Percentiles rank a stretch among this genome's conserved stretches.
phyloP scores from a whole-genome alignment of 495 filamentous ascomycete genomes.

The Pyronema omphalodes region DNA sequence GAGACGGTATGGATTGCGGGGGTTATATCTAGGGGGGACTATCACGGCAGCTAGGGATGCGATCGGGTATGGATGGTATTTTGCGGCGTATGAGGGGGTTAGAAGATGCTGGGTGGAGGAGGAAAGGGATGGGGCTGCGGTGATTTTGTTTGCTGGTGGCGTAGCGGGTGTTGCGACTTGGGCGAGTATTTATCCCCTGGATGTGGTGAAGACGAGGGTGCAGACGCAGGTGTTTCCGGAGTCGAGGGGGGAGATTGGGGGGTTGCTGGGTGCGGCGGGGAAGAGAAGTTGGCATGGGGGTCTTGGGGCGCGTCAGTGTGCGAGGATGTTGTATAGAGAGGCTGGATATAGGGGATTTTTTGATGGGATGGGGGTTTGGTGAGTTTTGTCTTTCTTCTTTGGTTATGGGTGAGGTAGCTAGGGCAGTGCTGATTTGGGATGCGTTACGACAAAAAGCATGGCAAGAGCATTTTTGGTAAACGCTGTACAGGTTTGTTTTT shows the following conservation, averaged over 20 bases:
- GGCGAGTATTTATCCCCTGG: constrained; percentile 71
- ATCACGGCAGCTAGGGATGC: constrained; percentile 67
- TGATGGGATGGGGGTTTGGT: constrained; percentile 54
- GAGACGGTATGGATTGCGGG: constrained; percentile 41
- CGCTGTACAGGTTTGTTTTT: constrained; percentile 34
- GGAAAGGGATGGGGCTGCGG: constrained; percentile 34
- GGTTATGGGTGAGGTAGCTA: not conserved
- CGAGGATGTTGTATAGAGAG: constrained; percentile 40
- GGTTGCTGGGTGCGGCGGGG: constrained; percentile 7
- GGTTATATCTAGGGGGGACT: constrained; percentile 57
- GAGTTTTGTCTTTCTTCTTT: not conserved
- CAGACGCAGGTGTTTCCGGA: constrained; percentile 40
- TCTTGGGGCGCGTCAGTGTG: constrained; percentile 40
- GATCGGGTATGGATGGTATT: constrained; percentile 86
- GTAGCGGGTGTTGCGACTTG: constrained; percentile 70
- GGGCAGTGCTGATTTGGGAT: not conserved
- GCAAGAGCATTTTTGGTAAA: constrained; percentile 61
- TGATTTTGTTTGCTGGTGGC: constrained; percentile 63
- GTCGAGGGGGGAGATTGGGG: constrained; percentile 19
- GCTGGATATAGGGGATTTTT: constrained; percentile 57
- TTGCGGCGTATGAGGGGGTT: constrained; percentile 66
- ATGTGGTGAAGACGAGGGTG: constrained; percentile 74
- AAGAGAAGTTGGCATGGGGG: constrained; percentile 16
- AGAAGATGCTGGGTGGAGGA: constrained; percentile 34
- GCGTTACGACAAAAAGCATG: constrained; percentile 27